These are phyloP conservation scores for Taphrina confusa DNA, from an alignment of 1,139 yeast species.

Conservation along the genomic window DNA sequence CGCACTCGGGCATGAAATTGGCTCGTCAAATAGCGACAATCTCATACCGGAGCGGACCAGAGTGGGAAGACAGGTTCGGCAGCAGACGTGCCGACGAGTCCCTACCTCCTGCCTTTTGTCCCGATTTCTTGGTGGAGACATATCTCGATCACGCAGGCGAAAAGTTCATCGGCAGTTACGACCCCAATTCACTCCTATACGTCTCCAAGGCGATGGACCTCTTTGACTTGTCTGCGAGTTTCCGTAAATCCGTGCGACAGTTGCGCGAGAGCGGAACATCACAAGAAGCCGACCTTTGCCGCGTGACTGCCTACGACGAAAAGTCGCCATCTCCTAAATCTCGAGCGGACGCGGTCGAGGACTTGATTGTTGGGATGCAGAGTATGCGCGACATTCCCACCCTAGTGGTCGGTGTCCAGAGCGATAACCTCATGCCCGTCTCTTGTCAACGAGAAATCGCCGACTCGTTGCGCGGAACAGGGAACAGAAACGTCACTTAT, in stretches of 20 bases:
- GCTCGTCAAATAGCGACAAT: slow-evolving; percentile 93
- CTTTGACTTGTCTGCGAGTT: slow-evolving; percentile 60
- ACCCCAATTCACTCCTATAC: slow-evolving; percentile 83
- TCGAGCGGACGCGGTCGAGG: slow-evolving; percentile 48
- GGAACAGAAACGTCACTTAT: slow-evolving; percentile 54
- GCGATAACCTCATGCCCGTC: slow-evolving; percentile 86
- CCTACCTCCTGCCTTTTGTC: slow-evolving; percentile 81
- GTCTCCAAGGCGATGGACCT: slow-evolving; percentile 93
- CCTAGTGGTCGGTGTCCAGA: slow-evolving; percentile 84
- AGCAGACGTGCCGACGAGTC: slow-evolving; percentile 81
- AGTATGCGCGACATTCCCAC: slow-evolving; percentile 65
- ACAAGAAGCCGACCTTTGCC: slow-evolving; percentile 15
- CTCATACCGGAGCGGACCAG: slow-evolving; percentile 93
- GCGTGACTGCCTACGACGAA: slow-evolving; percentile 56
- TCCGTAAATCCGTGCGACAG: slow-evolving; percentile 24
- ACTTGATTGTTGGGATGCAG: slow-evolving; percentile 65
- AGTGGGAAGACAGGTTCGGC: slow-evolving; percentile 92
- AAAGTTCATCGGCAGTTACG: slow-evolving; percentile 86
- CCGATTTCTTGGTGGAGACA: slow-evolving; percentile 88
- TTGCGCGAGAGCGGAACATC: background rate
- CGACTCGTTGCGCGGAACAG: slow-evolving; percentile 56
- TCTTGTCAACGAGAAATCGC: slow-evolving; percentile 91
- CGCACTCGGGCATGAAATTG: slow-evolving; percentile 91
- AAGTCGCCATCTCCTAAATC: slow-evolving; percentile 1
- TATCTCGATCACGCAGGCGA: slow-evolving; percentile 93